Evolutionary conservation across 73 alveolate genomes (phyloP).

Genomic region (Paramecium biaurelia): DNA sequence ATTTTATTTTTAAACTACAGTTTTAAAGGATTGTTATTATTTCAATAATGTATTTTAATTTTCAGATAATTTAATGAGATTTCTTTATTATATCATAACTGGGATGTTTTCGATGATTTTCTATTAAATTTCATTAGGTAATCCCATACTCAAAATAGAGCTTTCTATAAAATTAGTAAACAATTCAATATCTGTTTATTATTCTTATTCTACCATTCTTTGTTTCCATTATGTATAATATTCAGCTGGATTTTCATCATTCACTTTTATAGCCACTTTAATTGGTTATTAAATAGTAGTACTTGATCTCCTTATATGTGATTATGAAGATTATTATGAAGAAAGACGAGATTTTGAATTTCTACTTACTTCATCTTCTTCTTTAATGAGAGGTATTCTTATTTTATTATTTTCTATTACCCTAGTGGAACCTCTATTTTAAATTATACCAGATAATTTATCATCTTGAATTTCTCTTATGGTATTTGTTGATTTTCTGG

Average conservation of each 20-base stretch:
- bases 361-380: conserved; percentile 27
- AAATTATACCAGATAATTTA: not conserved
- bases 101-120: not conserved
- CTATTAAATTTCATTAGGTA: not conserved
- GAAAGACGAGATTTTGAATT: not conserved
- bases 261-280: conserved; percentile 1
- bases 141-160: not conserved
- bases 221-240: not conserved
- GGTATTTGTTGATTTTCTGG: not conserved
- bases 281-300: not conserved
- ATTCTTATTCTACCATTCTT: not conserved
- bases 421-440: not conserved
- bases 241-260: not conserved
- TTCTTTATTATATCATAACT: not conserved
- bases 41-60: not conserved
- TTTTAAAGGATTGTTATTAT: not conserved
- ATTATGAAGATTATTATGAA: not conserved
- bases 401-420: not conserved
- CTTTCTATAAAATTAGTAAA: not conserved
- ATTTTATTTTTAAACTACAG: not conserved
- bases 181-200: not conserved
- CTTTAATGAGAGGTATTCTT: not conserved
- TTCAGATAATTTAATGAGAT: not conserved
- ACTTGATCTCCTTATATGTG: conserved; percentile 14
- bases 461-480: not conserved